Conservation (phyloP, 2,329 filamentous ascomycete species). For the Colletotrichum kahawae region DNA sequence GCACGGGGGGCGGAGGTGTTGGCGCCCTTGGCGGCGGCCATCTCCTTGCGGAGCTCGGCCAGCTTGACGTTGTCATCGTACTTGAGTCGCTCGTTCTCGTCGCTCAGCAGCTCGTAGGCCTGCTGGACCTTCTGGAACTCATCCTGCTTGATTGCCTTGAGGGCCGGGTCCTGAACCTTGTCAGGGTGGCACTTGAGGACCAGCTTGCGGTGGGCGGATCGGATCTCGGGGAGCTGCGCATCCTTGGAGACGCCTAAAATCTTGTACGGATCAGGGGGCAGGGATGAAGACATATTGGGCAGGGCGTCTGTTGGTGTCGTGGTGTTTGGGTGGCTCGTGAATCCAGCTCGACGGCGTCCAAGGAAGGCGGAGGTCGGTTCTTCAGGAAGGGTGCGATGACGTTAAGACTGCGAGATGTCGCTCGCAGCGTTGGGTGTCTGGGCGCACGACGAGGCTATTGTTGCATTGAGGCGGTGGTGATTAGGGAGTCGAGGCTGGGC, state of each 20-base stretch:
- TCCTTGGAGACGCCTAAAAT: conserved; percentile 75
- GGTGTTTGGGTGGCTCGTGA: conserved; percentile 11
- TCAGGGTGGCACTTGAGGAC: conserved; percentile 90
- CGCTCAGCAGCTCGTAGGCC: conserved; percentile 88
- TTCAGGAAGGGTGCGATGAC: neutral
- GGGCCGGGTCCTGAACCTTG: conserved; percentile 79
- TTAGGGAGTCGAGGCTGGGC: conserved; percentile 11
- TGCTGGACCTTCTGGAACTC: conserved; percentile 93
- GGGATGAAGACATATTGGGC: conserved; percentile 49
- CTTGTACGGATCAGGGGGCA: conserved; percentile 78
- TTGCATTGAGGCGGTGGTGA: conserved; percentile 22
- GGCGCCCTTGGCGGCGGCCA: conserved; percentile 39
- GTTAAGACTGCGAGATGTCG: conserved; percentile 3
- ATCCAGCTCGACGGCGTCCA: conserved; percentile 16
- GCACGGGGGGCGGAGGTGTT: conserved; percentile 50
- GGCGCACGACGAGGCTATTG: conserved; percentile 15
- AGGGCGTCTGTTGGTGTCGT: neutral
- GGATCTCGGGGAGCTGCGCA: conserved; percentile 74
- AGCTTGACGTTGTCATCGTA: conserved; percentile 81
- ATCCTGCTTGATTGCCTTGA: conserved; percentile 80
- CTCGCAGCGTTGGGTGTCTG: conserved; percentile 8
- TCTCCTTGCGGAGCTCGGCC: conserved; percentile 66
- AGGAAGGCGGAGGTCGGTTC: neutral
- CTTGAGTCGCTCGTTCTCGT: conserved; percentile 72
- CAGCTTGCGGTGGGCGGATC: conserved; percentile 82